Conservation (phyloP, 805 yeast species). For the Maudiozyma pseudohumilis region DNA sequence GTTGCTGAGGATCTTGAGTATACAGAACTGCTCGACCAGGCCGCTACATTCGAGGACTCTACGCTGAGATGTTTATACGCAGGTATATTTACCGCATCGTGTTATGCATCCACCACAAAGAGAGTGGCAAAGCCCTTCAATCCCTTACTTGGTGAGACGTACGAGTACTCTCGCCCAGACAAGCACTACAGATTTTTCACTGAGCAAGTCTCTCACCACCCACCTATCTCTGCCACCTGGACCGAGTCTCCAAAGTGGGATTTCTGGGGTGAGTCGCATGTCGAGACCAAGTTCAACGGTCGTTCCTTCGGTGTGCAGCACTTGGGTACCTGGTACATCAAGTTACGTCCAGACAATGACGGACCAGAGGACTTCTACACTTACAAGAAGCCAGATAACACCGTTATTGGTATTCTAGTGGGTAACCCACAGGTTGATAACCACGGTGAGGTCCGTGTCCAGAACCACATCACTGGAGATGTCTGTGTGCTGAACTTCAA, state of each 20-base stretch:
- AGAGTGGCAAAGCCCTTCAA: conserved; percentile 96
- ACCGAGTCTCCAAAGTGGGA: conserved; percentile 89
- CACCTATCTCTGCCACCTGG: conserved; percentile 83
- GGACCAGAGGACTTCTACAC: conserved; percentile 61
- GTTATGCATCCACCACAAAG: conserved; percentile 82
- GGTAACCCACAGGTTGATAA: conserved; percentile 94
- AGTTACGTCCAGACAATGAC: conserved; percentile 61
- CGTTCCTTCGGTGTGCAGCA: conserved; percentile 91
- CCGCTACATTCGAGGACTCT: conserved; percentile 66
- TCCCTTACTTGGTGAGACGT: conserved; percentile 91
- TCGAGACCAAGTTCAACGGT: conserved; percentile 80
- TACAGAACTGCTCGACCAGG: conserved; percentile 62
- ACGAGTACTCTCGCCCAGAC: conserved; percentile 84
- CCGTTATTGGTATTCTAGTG: conserved; percentile 86
- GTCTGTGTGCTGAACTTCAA: conserved; percentile 62
- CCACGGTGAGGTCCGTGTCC: conserved; percentile 81
- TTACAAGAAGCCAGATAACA: conserved; percentile 86
- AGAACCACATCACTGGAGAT: conserved; percentile 81
- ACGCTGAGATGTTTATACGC: conserved; percentile 75
- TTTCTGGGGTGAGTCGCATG: conserved; percentile 87
- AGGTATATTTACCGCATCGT: conserved; percentile 89
- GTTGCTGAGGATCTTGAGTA: conserved; percentile 94
- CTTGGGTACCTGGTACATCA: conserved; percentile 81
- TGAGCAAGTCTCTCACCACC: conserved; percentile 96
- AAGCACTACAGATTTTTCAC: conserved; percentile 70